These are phyloP conservation scores for Tetrahymena borealis DNA, from an alignment of 73 alveolate species.

Conservation along the genomic window DNA sequence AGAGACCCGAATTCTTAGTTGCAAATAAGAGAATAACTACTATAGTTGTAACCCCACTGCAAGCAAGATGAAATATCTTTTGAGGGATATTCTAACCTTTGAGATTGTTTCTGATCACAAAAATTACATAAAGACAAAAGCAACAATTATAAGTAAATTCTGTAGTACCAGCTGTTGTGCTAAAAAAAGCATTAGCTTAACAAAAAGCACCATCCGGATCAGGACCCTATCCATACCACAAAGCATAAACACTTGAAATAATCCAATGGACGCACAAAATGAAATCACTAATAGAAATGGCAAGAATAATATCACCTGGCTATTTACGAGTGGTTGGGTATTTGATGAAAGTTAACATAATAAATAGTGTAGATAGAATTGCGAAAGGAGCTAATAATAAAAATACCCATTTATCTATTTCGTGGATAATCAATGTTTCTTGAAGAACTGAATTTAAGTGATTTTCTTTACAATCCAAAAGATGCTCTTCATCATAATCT, in stretches of 20 bases:
- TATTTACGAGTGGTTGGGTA: slow-evolving; percentile 33
- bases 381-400: slow-evolving; percentile 32
- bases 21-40: slow-evolving; percentile 17
- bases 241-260: background rate
- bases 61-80: slow-evolving; percentile 8
- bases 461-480: background rate
- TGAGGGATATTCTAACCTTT: background rate
- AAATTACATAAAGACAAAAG: slow-evolving; percentile 17
- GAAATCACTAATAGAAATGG: slow-evolving; percentile 24
- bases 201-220: slow-evolving; percentile 20
- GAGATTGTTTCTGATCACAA: background rate
- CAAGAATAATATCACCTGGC: slow-evolving; percentile 40
- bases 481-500: background rate
- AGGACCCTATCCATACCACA: background rate
- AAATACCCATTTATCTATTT: background rate
- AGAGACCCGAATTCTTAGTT: slow-evolving; percentile 1
- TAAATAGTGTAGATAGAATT: slow-evolving; percentile 26
- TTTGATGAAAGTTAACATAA: slow-evolving; percentile 9
- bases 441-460: background rate
- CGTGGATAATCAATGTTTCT: background rate
- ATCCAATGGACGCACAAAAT: slow-evolving; percentile 37
- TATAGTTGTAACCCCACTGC: slow-evolving; percentile 18
- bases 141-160: slow-evolving; percentile 25
- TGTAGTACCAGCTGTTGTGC: slow-evolving; percentile 32
- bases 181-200: slow-evolving; percentile 9